Evolutionary conservation across 2,329 filamentous ascomycete species (phyloP).

Genomic region (Magnaporthiopsis rhizophila): DNA sequence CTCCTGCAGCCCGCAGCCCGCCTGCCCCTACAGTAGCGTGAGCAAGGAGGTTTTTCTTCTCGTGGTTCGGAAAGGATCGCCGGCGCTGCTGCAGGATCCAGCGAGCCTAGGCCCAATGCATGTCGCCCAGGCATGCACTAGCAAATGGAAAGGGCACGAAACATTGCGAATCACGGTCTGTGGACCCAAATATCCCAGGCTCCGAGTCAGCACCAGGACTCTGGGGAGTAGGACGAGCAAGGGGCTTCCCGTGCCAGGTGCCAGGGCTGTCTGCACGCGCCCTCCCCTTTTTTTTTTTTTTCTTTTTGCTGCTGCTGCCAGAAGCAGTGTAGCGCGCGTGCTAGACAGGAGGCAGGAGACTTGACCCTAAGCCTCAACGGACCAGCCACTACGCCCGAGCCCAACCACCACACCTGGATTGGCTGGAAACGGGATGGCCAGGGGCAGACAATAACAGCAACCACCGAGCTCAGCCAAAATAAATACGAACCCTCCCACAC

Average conservation of each 20-base stretch:
- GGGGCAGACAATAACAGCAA: neutral
- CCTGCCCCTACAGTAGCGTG: no score
- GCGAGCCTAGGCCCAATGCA: neutral
- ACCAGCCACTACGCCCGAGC: neutral
- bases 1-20: neutral
- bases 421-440: neutral
- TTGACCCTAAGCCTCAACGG: no score
- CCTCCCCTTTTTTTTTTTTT: neutral
- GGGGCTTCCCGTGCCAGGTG: neutral
- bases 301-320: no score
- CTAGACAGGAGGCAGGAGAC: neutral
- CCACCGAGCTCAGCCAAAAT: neutral
- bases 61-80: neutral
- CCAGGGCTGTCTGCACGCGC: neutral
- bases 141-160: neutral
- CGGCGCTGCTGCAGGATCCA: neutral
- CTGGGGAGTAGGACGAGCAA: neutral
- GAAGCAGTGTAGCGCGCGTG: neutral
- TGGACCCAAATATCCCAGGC: neutral
- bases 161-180: neutral
- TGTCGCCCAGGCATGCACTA: neutral
- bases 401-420: neutral
- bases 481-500: neutral
- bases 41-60: neutral
- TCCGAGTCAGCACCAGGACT: neutral